A percentile compares a stretch with the other conserved stretches of the same genome.
These are phyloP conservation scores for Umbilicus rupestris DNA, from an alignment of 164 flowering plant genomes.

Conservation along the genomic window DNA sequence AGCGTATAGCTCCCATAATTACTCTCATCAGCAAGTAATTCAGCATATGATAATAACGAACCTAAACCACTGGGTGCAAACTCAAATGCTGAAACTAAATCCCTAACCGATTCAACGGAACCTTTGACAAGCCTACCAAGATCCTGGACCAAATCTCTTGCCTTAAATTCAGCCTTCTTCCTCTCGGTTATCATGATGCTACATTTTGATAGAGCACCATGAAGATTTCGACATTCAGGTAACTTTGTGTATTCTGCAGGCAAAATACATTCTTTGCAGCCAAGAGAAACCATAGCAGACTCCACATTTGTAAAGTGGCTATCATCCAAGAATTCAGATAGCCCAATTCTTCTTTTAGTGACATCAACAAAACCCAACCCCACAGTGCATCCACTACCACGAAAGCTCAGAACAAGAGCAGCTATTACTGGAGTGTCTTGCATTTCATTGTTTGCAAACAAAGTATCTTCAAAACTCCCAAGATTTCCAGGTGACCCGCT, in stretches of 20 bases:
- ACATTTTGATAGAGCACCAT: constrained; percentile 67
- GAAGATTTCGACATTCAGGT: constrained; percentile 33
- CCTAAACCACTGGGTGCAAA: constrained; percentile 74
- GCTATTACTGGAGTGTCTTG: constrained; percentile 79
- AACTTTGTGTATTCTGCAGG: constrained; percentile 61
- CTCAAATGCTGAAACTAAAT: constrained; percentile 66
- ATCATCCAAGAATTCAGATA: constrained; percentile 91
- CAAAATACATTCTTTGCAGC: constrained; percentile 87
- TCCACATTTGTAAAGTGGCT: constrained; percentile 90
- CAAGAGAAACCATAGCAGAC: constrained; percentile 81
- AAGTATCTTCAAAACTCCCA: constrained; percentile 82
- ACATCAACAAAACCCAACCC: constrained; percentile 73
- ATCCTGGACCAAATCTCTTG: constrained; percentile 76
- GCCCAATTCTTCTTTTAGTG: constrained; percentile 70
- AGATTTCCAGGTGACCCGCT: constrained; percentile 91
- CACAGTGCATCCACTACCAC: constrained; percentile 59
- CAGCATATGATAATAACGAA: constrained; percentile 69
- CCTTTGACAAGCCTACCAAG: constrained; percentile 86
- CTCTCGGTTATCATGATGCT: constrained; percentile 86
- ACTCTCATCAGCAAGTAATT: constrained; percentile 79
- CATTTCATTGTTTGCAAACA: constrained; percentile 97
- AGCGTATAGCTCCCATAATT: constrained; percentile 65
- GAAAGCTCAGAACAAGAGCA: constrained; percentile 45
- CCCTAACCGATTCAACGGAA: constrained; percentile 70
- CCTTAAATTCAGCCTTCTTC: constrained; percentile 73